Base-by-base conservation (phyloP, 352 stramenopile species). In the Pythium phragmiticola region DNA sequence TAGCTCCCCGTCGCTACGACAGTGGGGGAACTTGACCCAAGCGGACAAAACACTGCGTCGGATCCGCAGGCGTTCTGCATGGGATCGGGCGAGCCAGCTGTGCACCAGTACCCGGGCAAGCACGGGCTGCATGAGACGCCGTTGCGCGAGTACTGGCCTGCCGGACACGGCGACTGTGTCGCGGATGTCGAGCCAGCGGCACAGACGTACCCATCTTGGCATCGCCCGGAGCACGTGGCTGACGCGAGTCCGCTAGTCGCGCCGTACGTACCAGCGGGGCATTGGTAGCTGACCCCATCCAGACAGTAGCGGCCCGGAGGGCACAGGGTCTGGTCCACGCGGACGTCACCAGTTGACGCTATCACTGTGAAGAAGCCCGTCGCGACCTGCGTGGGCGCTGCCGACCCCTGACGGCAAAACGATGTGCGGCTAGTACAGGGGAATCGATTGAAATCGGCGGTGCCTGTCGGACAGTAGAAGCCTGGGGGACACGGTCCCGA, bases 401-500 rank as follows among this genome's bases (percentile, higher is more conserved):
- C 58, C 4, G 77, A 88, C 7, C 81, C 76, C 50, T 70, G 47
- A 0, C 57, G 78, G 50, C 84, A 93, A 55, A 76, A 93, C n/a
- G 37, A 60, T 7, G 64, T 68, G 13, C 64, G 68, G 7, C 70
- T 62, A 0, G 61, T 62, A 50, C 84, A 91, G 13, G 80, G 74
- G 21, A 69, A 42, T n/a, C 51, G 47, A 4, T 39, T 59, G 52
- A 74, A 87, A 30, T 77, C 59, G n/a, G 53, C 52, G 2, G 78
- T 82, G 26, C 84, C 84, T 7, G 66, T 39, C 11, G 78, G 82
- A 55, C 82, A 93, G 50, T 74, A 90, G 60, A 87, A 90, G 3
- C 84, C 84, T 26, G 71, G 55, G 9, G 84, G 82, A 46, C 84
- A 93, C n/a, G 56, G 60, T 6, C 67, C 80, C 5, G 74, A 85